phyloP scores from a whole-genome alignment of 768 basidiomycete species.

The Boletus edulis region DNA sequence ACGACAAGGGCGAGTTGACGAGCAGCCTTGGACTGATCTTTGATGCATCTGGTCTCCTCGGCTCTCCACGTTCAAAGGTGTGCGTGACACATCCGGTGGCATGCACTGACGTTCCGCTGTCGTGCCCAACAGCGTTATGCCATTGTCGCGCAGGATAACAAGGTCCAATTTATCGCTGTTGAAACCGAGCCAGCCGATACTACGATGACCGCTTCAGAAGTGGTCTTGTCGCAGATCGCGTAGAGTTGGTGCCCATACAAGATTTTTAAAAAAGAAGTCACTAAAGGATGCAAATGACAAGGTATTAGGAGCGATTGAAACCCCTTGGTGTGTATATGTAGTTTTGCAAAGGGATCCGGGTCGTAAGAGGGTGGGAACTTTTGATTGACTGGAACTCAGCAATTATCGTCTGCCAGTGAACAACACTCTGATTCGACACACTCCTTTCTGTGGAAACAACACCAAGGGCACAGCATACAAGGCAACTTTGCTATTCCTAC shows the following conservation, averaged over 20 bases:
- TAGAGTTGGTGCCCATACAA: neutral
- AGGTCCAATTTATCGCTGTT: slow-evolving; percentile 51
- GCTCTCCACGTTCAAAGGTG: slow-evolving; percentile 67
- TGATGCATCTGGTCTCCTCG: slow-evolving; percentile 61
- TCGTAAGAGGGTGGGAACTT: too few species aligned
- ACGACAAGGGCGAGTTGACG: slow-evolving; percentile 62
- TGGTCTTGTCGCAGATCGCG: slow-evolving; percentile 38
- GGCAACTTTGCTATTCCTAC: too few species aligned
- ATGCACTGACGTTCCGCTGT: neutral
- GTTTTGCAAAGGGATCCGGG: too few species aligned
- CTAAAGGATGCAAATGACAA: too few species aligned
- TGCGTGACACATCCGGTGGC: neutral
- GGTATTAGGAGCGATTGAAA: too few species aligned
- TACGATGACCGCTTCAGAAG: slow-evolving; percentile 50
- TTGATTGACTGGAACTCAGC: too few species aligned
- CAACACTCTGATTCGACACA: too few species aligned
- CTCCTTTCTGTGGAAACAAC: too few species aligned
- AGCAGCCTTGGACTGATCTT: slow-evolving; percentile 56
- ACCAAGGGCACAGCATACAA: too few species aligned
- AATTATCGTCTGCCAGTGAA: too few species aligned
- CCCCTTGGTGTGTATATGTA: too few species aligned
- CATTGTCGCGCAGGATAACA: slow-evolving; percentile 56
- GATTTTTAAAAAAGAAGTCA: neutral
- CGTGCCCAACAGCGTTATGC: slow-evolving; percentile 45
- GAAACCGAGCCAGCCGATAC: slow-evolving; percentile 47